A percentile compares a stretch with the other conserved stretches of the same genome.
Conservation (phyloP, 441 rosid species). For the Omphalea diandra region DNA sequence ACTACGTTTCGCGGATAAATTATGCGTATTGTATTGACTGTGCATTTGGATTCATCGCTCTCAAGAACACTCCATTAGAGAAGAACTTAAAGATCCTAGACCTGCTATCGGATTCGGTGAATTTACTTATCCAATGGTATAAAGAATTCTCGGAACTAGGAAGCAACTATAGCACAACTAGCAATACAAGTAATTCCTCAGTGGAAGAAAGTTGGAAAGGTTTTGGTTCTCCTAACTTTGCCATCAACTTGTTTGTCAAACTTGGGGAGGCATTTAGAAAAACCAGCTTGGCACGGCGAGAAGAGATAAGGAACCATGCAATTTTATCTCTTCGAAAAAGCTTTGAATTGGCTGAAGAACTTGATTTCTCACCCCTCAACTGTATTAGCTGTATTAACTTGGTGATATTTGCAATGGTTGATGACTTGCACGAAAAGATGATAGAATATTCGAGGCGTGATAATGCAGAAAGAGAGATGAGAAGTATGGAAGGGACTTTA, state of each 20-base stretch:
- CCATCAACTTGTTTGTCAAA: conserved; percentile 55
- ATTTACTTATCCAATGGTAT: conserved; percentile 56
- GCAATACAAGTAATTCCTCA: conserved; percentile 56
- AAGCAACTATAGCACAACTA: conserved; percentile 30
- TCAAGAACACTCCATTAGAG: conserved; percentile 69
- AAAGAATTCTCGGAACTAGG: conserved; percentile 42
- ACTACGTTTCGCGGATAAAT: conserved; percentile 45
- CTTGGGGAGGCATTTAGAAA: conserved; percentile 82
- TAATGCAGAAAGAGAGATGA: conserved; percentile 67
- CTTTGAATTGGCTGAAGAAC: conserved; percentile 54
- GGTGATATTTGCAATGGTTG: conserved; percentile 74
- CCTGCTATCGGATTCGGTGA: conserved; percentile 65
- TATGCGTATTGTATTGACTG: conserved; percentile 74
- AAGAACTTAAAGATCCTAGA: conserved; percentile 72
- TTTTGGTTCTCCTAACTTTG: conserved; percentile 30
- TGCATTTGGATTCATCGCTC: conserved; percentile 72
- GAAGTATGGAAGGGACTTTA: conserved; percentile 87
- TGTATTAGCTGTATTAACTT: conserved; percentile 69
- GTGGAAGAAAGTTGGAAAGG: conserved; percentile 41
- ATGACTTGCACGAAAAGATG: conserved; percentile 83
- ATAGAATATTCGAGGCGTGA: conserved; percentile 73
- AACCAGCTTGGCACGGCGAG: conserved; percentile 70
- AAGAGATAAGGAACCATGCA: conserved; percentile 81
- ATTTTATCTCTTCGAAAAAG: conserved; percentile 50
- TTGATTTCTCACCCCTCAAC: conserved; percentile 58